Evolutionary conservation across 108 stramenopile species (phyloP).

Genomic region (Nitzschia sp.): DNA sequence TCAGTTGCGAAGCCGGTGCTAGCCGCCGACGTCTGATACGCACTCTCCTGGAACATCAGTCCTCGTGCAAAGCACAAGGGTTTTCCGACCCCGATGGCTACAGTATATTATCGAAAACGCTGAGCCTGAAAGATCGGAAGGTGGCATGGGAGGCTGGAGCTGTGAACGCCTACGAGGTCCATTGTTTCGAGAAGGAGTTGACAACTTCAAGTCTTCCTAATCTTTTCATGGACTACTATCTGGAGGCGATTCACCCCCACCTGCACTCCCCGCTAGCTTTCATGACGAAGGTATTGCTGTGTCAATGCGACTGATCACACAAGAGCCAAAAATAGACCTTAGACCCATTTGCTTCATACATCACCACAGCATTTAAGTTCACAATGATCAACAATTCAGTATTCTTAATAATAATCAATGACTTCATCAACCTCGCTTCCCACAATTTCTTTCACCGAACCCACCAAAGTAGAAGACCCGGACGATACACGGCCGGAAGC

Average conservation of each 20-base stretch:
- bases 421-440: too few species aligned
- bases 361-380: too few species aligned
- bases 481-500: too few species aligned
- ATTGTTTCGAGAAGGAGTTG: neutral
- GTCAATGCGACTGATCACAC: neutral
- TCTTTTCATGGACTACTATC: neutral
- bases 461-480: too few species aligned
- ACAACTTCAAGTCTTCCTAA: neutral
- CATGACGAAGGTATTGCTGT: neutral
- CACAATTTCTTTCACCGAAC: too few species aligned
- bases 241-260: neutral
- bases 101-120: neutral
- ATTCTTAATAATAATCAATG: too few species aligned
- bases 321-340: too few species aligned
- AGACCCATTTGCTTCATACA: too few species aligned
- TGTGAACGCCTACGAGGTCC: neutral
- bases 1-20: neutral
- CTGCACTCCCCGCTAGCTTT: neutral
- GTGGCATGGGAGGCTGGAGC: neutral
- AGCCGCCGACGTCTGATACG: neutral
- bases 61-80: neutral
- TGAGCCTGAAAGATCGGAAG: neutral
- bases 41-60: neutral
- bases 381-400: too few species aligned
- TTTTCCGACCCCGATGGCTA: conserved; percentile 4